These are phyloP conservation scores for Rhododendron vialii DNA, from an alignment of 148 eudicot species.

Conservation along the genomic window DNA sequence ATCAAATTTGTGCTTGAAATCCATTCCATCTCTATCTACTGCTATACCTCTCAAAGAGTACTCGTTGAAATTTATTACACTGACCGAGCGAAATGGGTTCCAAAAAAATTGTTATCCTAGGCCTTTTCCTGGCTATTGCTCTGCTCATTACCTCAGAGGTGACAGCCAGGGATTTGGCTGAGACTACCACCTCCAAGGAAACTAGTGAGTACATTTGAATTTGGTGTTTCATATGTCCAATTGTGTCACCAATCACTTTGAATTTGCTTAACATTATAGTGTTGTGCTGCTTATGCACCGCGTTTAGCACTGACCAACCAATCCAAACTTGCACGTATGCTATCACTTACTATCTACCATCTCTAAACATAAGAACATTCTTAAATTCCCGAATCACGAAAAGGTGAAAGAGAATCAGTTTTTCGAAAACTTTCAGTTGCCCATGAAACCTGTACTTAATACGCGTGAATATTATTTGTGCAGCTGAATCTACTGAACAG, in stretches of 20 bases:
- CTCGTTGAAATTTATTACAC: background rate
- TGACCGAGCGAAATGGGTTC: constrained; percentile 14
- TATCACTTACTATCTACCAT: no score
- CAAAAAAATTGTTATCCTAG: constrained; percentile 8
- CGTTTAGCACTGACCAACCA: no score
- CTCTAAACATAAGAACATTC: no score
- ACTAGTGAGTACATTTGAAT: background rate
- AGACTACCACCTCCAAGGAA: background rate
- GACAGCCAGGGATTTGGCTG: constrained; percentile 14
- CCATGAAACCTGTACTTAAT: background rate
- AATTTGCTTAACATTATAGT: no score
- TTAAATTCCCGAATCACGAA: no score
- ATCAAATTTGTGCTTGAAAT: background rate
- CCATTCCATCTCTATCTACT: background rate
- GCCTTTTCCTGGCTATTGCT: constrained; percentile 11
- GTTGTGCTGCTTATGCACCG: no score
- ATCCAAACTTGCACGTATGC: no score
- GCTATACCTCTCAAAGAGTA: background rate
- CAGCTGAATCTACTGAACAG: background rate
- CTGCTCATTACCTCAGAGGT: constrained; percentile 12
- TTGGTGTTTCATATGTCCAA: background rate
- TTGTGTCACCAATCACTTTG: background rate
- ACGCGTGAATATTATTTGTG: background rate
- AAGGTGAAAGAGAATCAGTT: no score
- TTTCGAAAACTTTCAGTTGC: background rate